Base-by-base conservation (phyloP, 495 filamentous ascomycete species). In the Choiromyces venosus region DNA sequence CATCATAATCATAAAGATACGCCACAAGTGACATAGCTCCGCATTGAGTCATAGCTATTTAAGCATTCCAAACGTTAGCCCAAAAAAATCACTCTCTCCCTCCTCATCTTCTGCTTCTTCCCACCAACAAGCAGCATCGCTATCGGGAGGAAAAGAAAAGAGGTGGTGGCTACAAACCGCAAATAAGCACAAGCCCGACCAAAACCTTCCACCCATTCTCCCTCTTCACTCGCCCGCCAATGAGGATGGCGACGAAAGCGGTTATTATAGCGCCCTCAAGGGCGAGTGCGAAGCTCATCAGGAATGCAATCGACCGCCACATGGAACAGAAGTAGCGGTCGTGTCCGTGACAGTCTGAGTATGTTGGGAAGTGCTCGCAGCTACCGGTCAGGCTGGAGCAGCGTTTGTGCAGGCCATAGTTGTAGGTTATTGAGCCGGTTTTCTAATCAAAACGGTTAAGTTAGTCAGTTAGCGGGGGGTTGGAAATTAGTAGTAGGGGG, bases 241-340 rank as follows among this genome's bases (percentile, higher is more conserved):
- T 83, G 71, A 97, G 82, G 42, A 96, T 87, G 33, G 93, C 86
- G 65, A 91, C 77, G 82, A 92, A 96, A 4, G 89, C 86, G 18
- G 96, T 89, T 21, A 96, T 80, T 64, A 88, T 89, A 69, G 90
- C 91, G 25, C 91, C 86, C 83, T 97, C 88, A 38, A 93, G 75
- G 46, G 96, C 88, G 42, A 92, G 86, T 36, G 91, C 87, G 75
- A 97, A 91, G 69, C 87, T 90, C 88, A 96, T 92, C 69, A 96
- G 83, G 82, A 96, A 97, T 14, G 91, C 93, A 71, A 92, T 88
- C 61, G 89, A 90, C 40, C 92, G 87, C 94, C 94, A 98, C 87
- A 96, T 91, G 74, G 88, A 90, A 83, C 94, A 97, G 85, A 98
- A 97, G 82, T 89, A 88, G 38, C 89, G 87, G 79, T 92, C 87